These are phyloP conservation scores for Entomortierella lignicola DNA, from an alignment of 192 early-diverging fungal species.

Conservation along the genomic window DNA sequence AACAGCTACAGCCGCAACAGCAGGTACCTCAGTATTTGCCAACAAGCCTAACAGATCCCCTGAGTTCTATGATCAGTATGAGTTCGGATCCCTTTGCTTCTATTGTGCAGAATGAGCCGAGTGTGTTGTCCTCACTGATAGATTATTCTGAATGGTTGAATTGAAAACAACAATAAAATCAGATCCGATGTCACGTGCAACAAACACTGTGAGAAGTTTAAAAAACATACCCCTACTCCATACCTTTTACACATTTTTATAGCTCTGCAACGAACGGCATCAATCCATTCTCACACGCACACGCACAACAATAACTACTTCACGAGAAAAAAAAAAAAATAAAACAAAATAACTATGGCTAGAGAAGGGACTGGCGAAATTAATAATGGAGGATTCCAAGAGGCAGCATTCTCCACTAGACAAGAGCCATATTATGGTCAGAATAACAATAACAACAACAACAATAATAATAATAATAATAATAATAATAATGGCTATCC, in stretches of 20 bases:
- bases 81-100: conserved; percentile 41
- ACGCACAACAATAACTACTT: neutral
- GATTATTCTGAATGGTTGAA: conserved; percentile 54
- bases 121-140: conserved; percentile 46
- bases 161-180: conserved; percentile 14
- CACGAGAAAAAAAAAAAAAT: no score
- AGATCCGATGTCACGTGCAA: neutral
- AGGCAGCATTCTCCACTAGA: neutral
- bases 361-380: conserved; percentile 2
- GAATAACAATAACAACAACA: neutral
- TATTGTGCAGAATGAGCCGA: conserved; percentile 51
- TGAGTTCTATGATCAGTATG: conserved; percentile 32
- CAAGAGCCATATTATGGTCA: neutral
- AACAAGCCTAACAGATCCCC: conserved; percentile 17
- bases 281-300: neutral
- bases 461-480: conserved; percentile 7
- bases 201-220: neutral
- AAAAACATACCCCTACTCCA: conserved; percentile 5
- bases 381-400: neutral
- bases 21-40: conserved; percentile 5
- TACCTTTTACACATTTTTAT: no score
- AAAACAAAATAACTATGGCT: neutral
- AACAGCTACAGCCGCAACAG: conserved; percentile 12
- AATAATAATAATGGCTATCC: conserved; percentile 6
- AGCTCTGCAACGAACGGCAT: neutral